Evolutionary conservation across 129 eudicot species (phyloP).

Genomic region (Logfia minima): DNA sequence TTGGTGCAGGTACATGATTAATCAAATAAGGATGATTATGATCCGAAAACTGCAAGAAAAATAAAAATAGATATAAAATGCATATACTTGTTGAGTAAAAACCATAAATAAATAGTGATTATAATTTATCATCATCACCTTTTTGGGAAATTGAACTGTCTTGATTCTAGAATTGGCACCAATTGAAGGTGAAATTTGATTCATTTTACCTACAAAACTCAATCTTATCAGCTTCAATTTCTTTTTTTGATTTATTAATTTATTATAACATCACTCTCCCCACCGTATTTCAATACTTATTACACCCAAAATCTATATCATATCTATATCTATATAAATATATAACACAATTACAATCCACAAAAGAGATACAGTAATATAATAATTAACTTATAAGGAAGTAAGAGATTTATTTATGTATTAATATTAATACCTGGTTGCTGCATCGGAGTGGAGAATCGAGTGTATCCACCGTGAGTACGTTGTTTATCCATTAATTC

Average conservation of each 20-base stretch:
- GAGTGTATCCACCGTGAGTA: constrained; percentile 31
- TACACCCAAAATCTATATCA: not conserved
- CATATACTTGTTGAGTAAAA: not conserved
- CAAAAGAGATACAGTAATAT: not conserved
- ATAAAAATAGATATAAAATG: not conserved
- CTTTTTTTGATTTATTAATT: constrained; percentile 21
- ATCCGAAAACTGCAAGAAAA: constrained; percentile 42
- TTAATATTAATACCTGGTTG: constrained; percentile 19
- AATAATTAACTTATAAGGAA: not conserved
- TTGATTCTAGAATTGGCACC: constrained; percentile 17
- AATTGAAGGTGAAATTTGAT: constrained; percentile 14
- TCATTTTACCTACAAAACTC: constrained; percentile 36
- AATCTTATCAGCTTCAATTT: constrained; percentile 39
- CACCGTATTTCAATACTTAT: constrained; percentile 13
- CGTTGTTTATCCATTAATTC: constrained; percentile 37
- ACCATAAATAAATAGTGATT: too few species aligned
- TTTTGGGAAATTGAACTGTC: constrained; percentile 42
- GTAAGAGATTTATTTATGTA: too few species aligned
- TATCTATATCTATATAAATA: not conserved
- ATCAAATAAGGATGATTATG: constrained; percentile 37
- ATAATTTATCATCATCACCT: constrained; percentile 17
- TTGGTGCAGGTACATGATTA: constrained; percentile 48
- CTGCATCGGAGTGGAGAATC: constrained; percentile 34
- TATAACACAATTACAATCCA: not conserved
- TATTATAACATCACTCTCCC: constrained; percentile 9